These are phyloP conservation scores for Penicillium sp. DNA, from an alignment of 2,329 filamentous ascomycete genomes.

Conservation along the genomic window DNA sequence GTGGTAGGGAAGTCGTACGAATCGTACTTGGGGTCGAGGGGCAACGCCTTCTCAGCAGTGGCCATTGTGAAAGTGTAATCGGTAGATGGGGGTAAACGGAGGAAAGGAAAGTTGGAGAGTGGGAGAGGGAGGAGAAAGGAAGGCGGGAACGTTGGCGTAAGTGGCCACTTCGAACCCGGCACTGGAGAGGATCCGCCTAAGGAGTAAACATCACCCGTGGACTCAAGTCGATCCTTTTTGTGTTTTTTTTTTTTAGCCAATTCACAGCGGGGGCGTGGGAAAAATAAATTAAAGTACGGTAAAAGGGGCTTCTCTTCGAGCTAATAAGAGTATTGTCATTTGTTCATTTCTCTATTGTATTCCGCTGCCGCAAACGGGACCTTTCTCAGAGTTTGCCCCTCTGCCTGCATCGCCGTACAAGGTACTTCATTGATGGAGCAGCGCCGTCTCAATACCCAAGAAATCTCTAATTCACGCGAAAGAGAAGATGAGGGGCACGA, in stretches of 20 bases:
- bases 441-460: background rate
- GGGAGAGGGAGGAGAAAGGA: constrained; percentile 14
- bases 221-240: background rate
- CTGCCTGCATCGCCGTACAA: background rate
- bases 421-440: background rate
- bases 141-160: constrained; percentile 16
- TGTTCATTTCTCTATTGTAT: background rate
- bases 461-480: background rate
- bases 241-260: background rate
- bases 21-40: constrained; percentile 86
- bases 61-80: constrained; percentile 28
- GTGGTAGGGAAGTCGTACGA: constrained; percentile 88
- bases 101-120: constrained; percentile 19
- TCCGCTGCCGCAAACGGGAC: background rate
- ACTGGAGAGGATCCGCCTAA: background rate
- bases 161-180: constrained; percentile 20
- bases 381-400: background rate
- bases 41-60: constrained; percentile 34
- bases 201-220: background rate
- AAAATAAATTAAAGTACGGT: background rate
- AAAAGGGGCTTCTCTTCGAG: background rate
- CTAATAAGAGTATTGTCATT: background rate
- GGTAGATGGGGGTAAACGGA: constrained; percentile 8
- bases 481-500: constrained; percentile 7
- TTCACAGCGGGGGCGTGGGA: background rate